Percentiles rank a stretch among this genome's conserved stretches.
phyloP scores from a whole-genome alignment of 2,329 filamentous ascomycete species.

The Clarireedia sp. region DNA sequence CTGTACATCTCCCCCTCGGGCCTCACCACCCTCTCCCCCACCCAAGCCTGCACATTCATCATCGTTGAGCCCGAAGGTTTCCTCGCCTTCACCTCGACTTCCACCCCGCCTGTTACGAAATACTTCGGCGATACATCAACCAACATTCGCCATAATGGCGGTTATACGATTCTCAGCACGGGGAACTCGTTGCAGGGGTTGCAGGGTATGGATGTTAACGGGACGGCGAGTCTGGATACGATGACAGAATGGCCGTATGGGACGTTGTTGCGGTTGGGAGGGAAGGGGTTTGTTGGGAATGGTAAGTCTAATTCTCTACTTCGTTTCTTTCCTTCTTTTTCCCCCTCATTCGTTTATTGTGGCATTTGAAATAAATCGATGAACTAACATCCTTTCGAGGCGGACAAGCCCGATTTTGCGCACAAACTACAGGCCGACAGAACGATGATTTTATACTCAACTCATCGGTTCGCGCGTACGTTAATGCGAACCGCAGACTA shows the following conservation, averaged over 20 bases:
- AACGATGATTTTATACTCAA: background rate
- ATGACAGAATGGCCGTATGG: constrained; percentile 5
- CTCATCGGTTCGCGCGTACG: background rate
- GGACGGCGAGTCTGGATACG: background rate
- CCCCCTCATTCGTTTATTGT: background rate
- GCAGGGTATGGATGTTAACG: background rate
- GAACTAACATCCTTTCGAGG: background rate
- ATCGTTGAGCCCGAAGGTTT: no score
- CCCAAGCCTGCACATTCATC: no score
- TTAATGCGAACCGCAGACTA: background rate
- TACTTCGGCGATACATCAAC: no score
- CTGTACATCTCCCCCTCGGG: no score
- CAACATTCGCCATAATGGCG: background rate
- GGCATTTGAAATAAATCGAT: background rate
- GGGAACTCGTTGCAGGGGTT: background rate
- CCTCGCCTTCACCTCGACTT: no score
- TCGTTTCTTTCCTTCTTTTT: background rate
- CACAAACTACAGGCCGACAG: background rate
- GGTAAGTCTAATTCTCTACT: background rate
- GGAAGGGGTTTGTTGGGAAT: constrained; percentile 1
- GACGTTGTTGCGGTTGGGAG: background rate
- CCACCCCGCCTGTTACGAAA: no score
- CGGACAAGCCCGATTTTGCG: constrained; percentile 1
- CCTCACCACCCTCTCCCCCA: no score
- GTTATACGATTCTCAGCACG: background rate